A percentile compares a stretch with the other conserved stretches of the same genome.
Conservation (phyloP, 2,329 filamentous ascomycete species). For the Paraconiothyrium sp. region DNA sequence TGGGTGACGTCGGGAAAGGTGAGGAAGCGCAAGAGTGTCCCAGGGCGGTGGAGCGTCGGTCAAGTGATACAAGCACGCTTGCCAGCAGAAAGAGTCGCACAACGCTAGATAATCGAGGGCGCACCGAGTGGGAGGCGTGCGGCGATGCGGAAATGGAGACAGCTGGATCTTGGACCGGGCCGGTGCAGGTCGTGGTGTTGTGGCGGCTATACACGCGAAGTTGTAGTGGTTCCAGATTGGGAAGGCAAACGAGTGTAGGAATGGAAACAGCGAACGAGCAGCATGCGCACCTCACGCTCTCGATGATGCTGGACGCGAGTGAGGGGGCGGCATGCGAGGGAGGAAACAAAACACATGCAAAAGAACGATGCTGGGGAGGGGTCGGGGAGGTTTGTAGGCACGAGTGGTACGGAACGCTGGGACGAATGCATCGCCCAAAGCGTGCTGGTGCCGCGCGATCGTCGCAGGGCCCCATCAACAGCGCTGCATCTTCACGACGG, state of each 20-base stretch:
- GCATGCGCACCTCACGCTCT: conserved; percentile 25
- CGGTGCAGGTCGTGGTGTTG: neutral
- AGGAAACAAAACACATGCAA: conserved; percentile 29
- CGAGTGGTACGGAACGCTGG: conserved; percentile 14
- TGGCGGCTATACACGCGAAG: conserved; percentile 22
- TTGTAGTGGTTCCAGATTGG: conserved; percentile 16
- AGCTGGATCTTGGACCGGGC: conserved; percentile 24
- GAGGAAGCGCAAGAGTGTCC: conserved; percentile 22
- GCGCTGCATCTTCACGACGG: conserved; percentile 5
- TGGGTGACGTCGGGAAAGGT: conserved; percentile 15
- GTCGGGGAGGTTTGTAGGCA: conserved; percentile 35
- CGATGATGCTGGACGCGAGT: conserved; percentile 9
- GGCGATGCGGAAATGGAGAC: conserved; percentile 22
- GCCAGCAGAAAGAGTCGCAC: conserved; percentile 35
- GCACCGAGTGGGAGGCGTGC: conserved; percentile 25
- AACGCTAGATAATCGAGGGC: conserved; percentile 42
- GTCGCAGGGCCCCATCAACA: conserved; percentile 4
- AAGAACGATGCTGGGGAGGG: conserved; percentile 27
- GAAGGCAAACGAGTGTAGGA: conserved; percentile 39
- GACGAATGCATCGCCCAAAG: conserved; percentile 8
- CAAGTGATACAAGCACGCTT: conserved; percentile 43
- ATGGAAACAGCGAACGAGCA: conserved; percentile 27
- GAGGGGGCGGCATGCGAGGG: conserved; percentile 29
- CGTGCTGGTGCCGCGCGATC: conserved; percentile 15
- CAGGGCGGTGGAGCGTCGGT: conserved; percentile 32